These are phyloP conservation scores for Thoreauomyces humboldtii DNA, from an alignment of 192 early-diverging fungal species.

Conservation along the genomic window DNA sequence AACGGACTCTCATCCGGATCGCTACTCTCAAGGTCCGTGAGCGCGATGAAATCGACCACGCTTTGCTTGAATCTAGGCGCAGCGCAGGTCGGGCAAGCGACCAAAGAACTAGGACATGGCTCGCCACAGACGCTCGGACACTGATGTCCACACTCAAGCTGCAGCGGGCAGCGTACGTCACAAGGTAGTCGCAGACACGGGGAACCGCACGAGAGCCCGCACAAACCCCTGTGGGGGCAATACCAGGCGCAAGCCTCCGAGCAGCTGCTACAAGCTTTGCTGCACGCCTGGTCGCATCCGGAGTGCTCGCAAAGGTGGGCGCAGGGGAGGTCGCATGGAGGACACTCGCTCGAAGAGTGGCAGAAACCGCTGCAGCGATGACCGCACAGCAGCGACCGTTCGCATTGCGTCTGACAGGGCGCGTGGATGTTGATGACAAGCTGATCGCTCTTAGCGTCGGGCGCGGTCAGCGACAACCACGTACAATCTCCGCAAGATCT, in stretches of 20 bases:
- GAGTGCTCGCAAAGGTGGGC: conserved; percentile 39
- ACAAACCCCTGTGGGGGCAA: conserved; percentile 46
- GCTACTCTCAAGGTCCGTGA: conserved; percentile 29
- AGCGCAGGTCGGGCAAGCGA: conserved; percentile 29
- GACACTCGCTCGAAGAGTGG: conserved; percentile 24
- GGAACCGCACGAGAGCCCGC: conserved; percentile 50
- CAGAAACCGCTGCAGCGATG: conserved; percentile 32
- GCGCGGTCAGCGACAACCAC: background rate
- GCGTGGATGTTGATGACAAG: background rate
- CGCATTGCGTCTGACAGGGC: conserved; percentile 13
- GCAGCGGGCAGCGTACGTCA: conserved; percentile 44
- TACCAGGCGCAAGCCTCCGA: conserved; percentile 47
- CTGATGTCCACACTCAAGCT: conserved; percentile 33
- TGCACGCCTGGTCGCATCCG: conserved; percentile 37
- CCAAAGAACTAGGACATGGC: conserved; percentile 17
- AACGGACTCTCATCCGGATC: conserved; percentile 48
- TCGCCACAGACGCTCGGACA: conserved; percentile 40
- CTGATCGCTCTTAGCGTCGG: background rate
- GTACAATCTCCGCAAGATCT: conserved; percentile 43
- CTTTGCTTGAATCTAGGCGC: background rate
- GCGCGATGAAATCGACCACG: conserved; percentile 25
- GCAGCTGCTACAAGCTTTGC: conserved; percentile 43
- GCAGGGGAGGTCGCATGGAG: conserved; percentile 44
- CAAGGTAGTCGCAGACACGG: conserved; percentile 62
- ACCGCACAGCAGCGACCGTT: conserved; percentile 39